phyloP scores from a whole-genome alignment of 768 basidiomycete species.

The Boletellus sp. region DNA sequence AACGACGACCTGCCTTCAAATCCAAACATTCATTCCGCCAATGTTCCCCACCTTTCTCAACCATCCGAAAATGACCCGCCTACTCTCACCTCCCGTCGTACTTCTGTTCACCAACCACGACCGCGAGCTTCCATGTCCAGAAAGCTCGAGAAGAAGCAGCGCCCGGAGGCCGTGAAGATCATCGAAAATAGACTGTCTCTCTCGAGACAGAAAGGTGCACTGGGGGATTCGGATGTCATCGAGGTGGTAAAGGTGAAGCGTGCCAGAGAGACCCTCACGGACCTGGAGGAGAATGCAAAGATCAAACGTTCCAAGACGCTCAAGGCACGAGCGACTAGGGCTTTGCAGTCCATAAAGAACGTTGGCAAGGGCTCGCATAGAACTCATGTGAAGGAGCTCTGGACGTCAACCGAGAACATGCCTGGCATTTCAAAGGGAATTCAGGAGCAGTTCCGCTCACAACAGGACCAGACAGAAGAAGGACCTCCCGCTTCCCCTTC shows the following conservation, averaged over 20 bases:
- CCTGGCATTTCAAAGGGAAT: constrained; percentile 26
- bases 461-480: constrained; percentile 13
- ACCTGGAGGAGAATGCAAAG: constrained; percentile 23
- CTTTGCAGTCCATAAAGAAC: constrained; percentile 45
- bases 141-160: constrained; percentile 32
- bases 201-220: constrained; percentile 32
- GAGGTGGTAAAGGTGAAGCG: constrained; percentile 60
- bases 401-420: constrained; percentile 28
- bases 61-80: constrained; percentile 6
- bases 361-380: constrained; percentile 34
- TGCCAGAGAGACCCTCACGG: constrained; percentile 18
- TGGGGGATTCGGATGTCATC: constrained; percentile 49
- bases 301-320: constrained; percentile 40
- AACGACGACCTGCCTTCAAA: constrained; percentile 11
- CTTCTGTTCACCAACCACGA: constrained; percentile 7
- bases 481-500: constrained; percentile 12
- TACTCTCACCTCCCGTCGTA: constrained; percentile 4
- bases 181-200: constrained; percentile 18
- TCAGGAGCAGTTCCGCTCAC: constrained; percentile 21
- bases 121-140: constrained; percentile 6
- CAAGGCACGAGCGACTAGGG: constrained; percentile 44
- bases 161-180: constrained; percentile 26
- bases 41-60: constrained; percentile 29
- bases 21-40: constrained; percentile 33
- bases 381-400: constrained; percentile 40